A percentile compares a stretch with the other conserved stretches of the same genome.
These are phyloP conservation scores for Cladosporium sp. DNA, from an alignment of 2,329 filamentous ascomycete genomes.

Conservation along the genomic window DNA sequence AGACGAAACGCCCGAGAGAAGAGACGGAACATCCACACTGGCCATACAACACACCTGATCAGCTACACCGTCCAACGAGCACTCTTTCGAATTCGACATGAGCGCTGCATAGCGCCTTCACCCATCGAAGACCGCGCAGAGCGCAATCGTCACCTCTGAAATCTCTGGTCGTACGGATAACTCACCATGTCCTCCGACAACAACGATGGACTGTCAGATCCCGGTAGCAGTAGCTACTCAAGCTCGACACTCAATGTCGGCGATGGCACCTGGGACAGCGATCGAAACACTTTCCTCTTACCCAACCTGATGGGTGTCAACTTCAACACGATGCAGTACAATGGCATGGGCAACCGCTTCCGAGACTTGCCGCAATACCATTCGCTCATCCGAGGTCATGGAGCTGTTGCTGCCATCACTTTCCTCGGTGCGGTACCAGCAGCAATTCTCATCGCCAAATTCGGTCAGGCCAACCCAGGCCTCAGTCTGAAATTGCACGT, in stretches of 20 bases:
- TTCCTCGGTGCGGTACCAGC: slow-evolving; percentile 71
- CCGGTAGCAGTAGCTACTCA: slow-evolving; percentile 68
- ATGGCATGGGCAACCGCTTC: slow-evolving; percentile 84
- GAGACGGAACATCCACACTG: background rate
- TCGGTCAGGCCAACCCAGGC: slow-evolving; percentile 59
- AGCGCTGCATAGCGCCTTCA: slow-evolving; percentile 12
- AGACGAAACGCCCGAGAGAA: background rate
- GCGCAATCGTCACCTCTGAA: slow-evolving; percentile 5
- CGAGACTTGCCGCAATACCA: slow-evolving; percentile 66
- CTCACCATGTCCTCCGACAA: slow-evolving; percentile 25
- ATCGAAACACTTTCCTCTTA: slow-evolving; percentile 71
- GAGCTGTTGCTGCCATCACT: slow-evolving; percentile 64
- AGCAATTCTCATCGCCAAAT: slow-evolving; percentile 69
- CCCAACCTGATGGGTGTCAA: slow-evolving; percentile 74
- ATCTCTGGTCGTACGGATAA: background rate
- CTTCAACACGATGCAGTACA: slow-evolving; percentile 79
- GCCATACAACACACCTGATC: no score
- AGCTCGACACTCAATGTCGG: slow-evolving; percentile 73
- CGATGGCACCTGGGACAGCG: slow-evolving; percentile 79
- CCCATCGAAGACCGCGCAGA: slow-evolving; percentile 8
- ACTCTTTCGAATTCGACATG: slow-evolving; percentile 2
- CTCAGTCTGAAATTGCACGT: slow-evolving; percentile 66
- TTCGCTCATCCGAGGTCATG: slow-evolving; percentile 65
- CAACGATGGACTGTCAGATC: slow-evolving; percentile 52
- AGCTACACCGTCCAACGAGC: background rate